Percentiles rank a stretch among this genome's conserved stretches.
Evolutionary conservation across 2,329 filamentous ascomycete species (phyloP).

Genomic region (Calonectria leucothoes): DNA sequence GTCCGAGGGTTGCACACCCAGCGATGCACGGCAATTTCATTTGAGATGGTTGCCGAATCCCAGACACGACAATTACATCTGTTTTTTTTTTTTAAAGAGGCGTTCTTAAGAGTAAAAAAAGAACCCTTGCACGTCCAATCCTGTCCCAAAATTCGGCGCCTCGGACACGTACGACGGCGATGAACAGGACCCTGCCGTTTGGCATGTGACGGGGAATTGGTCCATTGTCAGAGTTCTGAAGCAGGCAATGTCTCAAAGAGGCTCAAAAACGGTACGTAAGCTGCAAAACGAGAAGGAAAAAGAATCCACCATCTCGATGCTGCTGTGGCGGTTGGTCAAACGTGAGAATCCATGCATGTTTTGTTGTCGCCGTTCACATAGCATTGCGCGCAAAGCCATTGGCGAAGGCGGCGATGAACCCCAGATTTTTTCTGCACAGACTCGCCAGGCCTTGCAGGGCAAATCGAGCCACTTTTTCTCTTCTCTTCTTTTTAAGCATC

Average conservation of each 20-base stretch:
- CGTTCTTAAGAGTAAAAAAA: background rate
- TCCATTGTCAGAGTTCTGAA: background rate
- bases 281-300: too few relatives aligned
- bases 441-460: conserved; percentile 7
- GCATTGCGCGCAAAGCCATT: background rate
- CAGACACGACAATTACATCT: background rate
- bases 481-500: background rate
- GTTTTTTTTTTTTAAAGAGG: background rate
- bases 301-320: background rate
- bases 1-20: background rate
- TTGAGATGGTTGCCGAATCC: conserved; percentile 22
- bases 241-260: background rate
- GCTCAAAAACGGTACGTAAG: background rate
- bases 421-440: conserved; percentile 10
- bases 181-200: conserved; percentile 3
- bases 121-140: background rate
- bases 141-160: conserved; percentile 9
- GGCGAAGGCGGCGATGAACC: background rate
- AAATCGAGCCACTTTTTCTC: conserved; percentile 24
- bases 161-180: conserved; percentile 12
- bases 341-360: background rate
- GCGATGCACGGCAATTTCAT: background rate
- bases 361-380: background rate
- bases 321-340: background rate
- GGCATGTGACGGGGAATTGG: conserved; percentile 12